Percentiles rank a stretch among this genome's conserved stretches.
Conservation (phyloP, 2,329 filamentous ascomycete species). For the Neoscytalidium dimidiatum region DNA sequence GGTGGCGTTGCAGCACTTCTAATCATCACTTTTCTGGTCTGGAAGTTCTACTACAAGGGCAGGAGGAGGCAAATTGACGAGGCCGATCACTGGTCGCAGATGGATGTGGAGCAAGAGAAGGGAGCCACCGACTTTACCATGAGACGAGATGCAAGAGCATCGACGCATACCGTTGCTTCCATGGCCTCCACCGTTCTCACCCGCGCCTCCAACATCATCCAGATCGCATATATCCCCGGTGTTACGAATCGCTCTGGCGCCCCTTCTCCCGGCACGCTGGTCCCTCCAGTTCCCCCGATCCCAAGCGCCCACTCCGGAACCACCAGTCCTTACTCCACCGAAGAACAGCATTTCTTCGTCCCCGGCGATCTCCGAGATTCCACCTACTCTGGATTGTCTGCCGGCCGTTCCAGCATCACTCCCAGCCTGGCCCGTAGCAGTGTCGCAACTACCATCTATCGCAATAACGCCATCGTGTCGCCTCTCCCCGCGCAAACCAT, state of each 20-base stretch:
- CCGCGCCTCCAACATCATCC: constrained; percentile 96
- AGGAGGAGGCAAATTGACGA: constrained; percentile 65
- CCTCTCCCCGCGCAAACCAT: constrained; percentile 80
- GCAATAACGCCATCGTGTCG: constrained; percentile 83
- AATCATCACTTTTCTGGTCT: constrained; percentile 77
- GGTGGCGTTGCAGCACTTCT: constrained; percentile 78
- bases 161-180: constrained; percentile 83
- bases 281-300: constrained; percentile 92
- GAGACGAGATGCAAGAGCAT: constrained; percentile 65
- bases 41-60: constrained; percentile 83
- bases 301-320: constrained; percentile 62
- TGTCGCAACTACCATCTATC: constrained; percentile 91
- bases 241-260: constrained; percentile 89
- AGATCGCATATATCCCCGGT: constrained; percentile 97
- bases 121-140: constrained; percentile 57
- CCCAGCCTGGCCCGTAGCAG: constrained; percentile 53
- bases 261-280: constrained; percentile 76
- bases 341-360: constrained; percentile 91
- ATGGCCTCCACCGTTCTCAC: constrained; percentile 95
- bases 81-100: constrained; percentile 58
- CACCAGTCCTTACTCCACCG: constrained; percentile 58
- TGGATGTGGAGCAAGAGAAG: constrained; percentile 60
- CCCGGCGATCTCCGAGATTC: constrained; percentile 88
- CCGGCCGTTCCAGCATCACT: constrained; percentile 51
- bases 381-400: constrained; percentile 78